Conservation (phyloP, 768 basidiomycete genomes). For the Serendipita indica region DNA sequence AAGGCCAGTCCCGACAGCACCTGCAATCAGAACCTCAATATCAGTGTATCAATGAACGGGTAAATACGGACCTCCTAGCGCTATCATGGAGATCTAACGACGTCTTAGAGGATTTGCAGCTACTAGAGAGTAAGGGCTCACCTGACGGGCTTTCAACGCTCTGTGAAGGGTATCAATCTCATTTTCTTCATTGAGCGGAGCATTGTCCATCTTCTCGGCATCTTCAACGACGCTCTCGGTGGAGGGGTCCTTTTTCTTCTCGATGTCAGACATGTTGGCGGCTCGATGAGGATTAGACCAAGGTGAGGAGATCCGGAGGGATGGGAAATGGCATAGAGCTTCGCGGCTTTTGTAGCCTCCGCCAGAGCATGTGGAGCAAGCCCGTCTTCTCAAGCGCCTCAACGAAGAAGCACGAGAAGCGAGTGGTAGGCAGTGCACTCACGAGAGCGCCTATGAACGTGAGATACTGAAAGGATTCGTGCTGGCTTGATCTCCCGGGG, state of each 20-base stretch:
- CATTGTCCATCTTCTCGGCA: not conserved
- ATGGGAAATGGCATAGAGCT: not conserved
- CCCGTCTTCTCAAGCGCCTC: too few species aligned
- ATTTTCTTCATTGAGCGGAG: not conserved
- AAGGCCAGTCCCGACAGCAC: constrained; percentile 40
- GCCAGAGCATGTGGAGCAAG: too few species aligned
- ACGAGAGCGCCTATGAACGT: too few species aligned
- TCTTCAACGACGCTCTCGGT: not conserved
- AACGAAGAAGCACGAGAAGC: too few species aligned
- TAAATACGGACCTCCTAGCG: constrained; percentile 21
- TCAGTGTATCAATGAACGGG: not conserved
- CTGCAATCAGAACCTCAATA: constrained; percentile 12
- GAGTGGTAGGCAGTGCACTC: too few species aligned
- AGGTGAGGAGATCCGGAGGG: not conserved
- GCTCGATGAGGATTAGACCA: not conserved
- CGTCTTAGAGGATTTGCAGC: not conserved
- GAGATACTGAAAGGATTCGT: too few species aligned
- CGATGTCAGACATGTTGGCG: not conserved
- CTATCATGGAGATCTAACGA: constrained; percentile 36
- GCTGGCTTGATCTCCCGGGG: too few species aligned
- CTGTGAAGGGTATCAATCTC: constrained; percentile 28
- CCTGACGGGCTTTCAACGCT: constrained; percentile 36
- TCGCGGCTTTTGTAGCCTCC: not conserved
- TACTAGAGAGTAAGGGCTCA: not conserved
- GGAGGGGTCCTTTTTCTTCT: not conserved